Percentiles rank a stretch among this genome's conserved stretches.
Evolutionary conservation across 2,329 filamentous ascomycete species (phyloP).

Genomic region (Sclerotinia borealis): DNA sequence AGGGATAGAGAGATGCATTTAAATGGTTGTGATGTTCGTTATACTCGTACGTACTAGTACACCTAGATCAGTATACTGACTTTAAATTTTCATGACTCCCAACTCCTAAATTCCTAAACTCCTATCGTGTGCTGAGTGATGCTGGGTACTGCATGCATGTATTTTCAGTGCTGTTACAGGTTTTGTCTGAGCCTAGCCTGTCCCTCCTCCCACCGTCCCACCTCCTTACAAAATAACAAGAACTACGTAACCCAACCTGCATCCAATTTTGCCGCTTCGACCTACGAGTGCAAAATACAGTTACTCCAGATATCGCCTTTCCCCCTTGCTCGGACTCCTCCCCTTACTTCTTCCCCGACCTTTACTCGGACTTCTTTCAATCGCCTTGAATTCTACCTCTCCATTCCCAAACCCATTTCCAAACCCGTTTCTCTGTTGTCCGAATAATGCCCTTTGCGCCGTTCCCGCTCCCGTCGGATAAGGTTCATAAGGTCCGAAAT

Average conservation of each 20-base stretch:
- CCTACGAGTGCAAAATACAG: background rate
- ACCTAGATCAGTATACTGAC: too few species aligned
- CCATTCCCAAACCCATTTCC: background rate
- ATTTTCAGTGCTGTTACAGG: too few species aligned
- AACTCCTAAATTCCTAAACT: background rate
- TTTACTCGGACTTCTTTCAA: slow-evolving; percentile 28
- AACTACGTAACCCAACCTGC: background rate
- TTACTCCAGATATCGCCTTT: slow-evolving; percentile 15
- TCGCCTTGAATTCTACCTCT: background rate
- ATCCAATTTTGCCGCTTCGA: background rate
- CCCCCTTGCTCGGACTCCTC: slow-evolving; percentile 27
- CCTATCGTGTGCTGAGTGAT: too few species aligned
- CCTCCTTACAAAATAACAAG: background rate
- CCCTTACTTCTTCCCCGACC: slow-evolving; percentile 15
- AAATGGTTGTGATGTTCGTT: too few species aligned
- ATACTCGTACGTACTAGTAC: too few species aligned
- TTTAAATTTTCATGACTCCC: background rate
- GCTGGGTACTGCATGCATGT: too few species aligned
- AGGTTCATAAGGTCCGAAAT: slow-evolving; percentile 16
- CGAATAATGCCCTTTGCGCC: background rate
- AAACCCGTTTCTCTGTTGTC: background rate
- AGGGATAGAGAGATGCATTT: too few species aligned
- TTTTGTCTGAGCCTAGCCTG: too few species aligned
- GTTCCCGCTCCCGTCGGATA: slow-evolving; percentile 13
- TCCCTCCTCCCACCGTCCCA: background rate